Conservation (phyloP, 1,284 basidiomycete genomes). For the Ustilago sp. region DNA sequence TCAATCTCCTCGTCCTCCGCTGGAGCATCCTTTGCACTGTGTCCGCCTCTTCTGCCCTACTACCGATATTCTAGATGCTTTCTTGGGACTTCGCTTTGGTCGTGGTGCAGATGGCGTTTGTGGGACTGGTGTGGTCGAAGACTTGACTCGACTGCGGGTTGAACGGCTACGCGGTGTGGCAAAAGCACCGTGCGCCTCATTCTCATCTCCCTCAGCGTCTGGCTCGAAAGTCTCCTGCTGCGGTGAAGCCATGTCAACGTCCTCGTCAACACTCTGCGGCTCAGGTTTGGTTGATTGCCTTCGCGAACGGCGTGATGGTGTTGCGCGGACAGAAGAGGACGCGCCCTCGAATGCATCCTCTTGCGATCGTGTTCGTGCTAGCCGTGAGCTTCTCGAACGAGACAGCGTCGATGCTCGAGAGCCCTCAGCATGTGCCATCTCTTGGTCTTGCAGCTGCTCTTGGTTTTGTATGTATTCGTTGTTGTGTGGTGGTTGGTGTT, state of each 20-base stretch:
- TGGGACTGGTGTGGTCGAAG: conserved; percentile 33
- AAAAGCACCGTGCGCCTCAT: conserved; percentile 13
- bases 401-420: conserved; percentile 12
- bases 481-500: background rate
- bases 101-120: conserved; percentile 21
- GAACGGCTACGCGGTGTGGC: conserved; percentile 31
- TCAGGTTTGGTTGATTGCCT: conserved; percentile 36
- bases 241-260: conserved; percentile 20
- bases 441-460: conserved; percentile 20
- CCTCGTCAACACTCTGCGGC: conserved; percentile 12
- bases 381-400: conserved; percentile 31
- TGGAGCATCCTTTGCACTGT: conserved; percentile 14
- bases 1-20: conserved; percentile 26
- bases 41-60: conserved; percentile 19
- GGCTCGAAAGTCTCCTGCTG: conserved; percentile 12
- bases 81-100: conserved; percentile 28
- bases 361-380: conserved; percentile 28
- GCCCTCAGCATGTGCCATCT: conserved; percentile 24
- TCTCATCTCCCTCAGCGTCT: conserved; percentile 15
- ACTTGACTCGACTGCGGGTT: conserved; percentile 25
- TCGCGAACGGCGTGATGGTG: conserved; percentile 42
- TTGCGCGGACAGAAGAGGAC: conserved; percentile 17
- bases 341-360: conserved; percentile 31
- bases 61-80: conserved; percentile 24
- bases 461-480: background rate